phyloP scores from a whole-genome alignment of 192 early-diverging fungal genomes.

The Fimicolochytrium jonesii region DNA sequence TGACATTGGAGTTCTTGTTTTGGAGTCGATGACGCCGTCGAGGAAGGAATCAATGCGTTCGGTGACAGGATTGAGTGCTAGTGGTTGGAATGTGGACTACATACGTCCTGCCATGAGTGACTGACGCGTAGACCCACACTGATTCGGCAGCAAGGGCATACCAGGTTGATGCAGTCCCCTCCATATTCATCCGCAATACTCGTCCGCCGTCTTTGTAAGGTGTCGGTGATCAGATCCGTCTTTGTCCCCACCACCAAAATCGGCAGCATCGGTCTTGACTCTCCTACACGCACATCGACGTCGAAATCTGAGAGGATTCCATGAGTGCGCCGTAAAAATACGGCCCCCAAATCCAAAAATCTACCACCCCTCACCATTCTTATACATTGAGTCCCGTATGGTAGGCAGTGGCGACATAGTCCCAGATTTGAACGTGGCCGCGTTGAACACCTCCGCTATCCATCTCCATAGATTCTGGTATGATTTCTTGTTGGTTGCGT shows the following conservation, averaged over 20 bases:
- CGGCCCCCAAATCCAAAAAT: too few relatives aligned
- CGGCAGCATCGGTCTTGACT: conserved; percentile 8
- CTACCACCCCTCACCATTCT: too few relatives aligned
- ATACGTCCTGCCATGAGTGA: background rate
- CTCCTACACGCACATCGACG: conserved; percentile 20
- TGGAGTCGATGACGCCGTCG: conserved; percentile 4
- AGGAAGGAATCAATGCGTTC: conserved; percentile 24
- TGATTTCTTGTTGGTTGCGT: conserved; percentile 44
- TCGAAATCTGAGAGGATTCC: too few relatives aligned
- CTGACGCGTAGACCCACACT: background rate
- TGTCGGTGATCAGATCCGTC: conserved; percentile 9
- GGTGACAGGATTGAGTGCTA: background rate
- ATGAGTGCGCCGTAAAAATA: too few relatives aligned
- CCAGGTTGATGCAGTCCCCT: conserved; percentile 17
- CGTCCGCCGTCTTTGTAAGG: background rate
- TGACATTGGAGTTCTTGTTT: background rate
- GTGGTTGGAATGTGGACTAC: background rate
- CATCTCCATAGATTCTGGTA: conserved; percentile 57
- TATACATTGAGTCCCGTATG: too few relatives aligned
- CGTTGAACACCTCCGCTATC: conserved; percentile 28
- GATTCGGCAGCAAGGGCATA: background rate
- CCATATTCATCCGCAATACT: conserved; percentile 27
- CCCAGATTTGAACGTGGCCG: background rate
- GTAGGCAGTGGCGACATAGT: background rate
- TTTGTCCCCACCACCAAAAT: conserved; percentile 33